A percentile compares a stretch with the other conserved stretches of the same genome.
phyloP scores from a whole-genome alignment of 495 filamentous ascomycete species.

The Symbiotaphrina buchneri region DNA sequence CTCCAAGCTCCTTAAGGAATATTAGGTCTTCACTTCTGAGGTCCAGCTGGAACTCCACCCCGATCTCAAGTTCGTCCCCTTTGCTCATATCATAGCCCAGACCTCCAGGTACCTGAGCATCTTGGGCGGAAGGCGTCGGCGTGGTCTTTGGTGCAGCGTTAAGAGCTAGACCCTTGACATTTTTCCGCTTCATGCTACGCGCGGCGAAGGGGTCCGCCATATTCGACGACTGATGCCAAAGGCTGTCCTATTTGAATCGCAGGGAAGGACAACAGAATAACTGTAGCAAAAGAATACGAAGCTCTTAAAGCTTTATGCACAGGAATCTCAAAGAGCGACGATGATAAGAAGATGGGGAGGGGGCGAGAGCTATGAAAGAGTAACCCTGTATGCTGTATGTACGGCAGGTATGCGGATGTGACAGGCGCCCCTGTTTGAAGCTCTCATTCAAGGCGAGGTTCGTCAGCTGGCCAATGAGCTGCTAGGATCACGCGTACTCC shows the following conservation, averaged over 20 bases:
- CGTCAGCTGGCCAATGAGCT: too few species aligned
- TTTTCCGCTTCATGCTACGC: slow-evolving; percentile 92
- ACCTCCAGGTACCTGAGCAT: slow-evolving; percentile 32
- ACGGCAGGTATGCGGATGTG: too few species aligned
- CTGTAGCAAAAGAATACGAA: too few species aligned
- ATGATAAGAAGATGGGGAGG: too few species aligned
- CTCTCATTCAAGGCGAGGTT: too few species aligned
- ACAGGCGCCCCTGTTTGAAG: too few species aligned
- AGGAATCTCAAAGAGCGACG: too few species aligned
- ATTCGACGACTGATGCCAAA: too few species aligned
- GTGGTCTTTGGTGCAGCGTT: slow-evolving; percentile 35
- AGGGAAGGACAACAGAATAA: slow-evolving; percentile 5
- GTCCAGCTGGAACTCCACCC: slow-evolving; percentile 87
- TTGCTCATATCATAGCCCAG: slow-evolving; percentile 39
- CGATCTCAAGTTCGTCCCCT: slow-evolving; percentile 76
- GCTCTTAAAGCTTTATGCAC: background rate
- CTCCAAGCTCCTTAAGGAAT: slow-evolving; percentile 80
- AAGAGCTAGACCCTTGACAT: slow-evolving; percentile 83
- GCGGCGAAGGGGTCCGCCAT: slow-evolving; percentile 77
- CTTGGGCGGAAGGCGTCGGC: slow-evolving; percentile 33
- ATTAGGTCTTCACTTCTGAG: slow-evolving; percentile 80
- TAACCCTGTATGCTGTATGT: too few species aligned
- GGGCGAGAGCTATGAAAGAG: too few species aligned
- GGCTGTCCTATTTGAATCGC: slow-evolving; percentile 7
- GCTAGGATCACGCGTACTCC: too few species aligned